Percentiles rank a stretch among this genome's conserved stretches.
These are phyloP conservation scores for Neurospora sp. DNA, from an alignment of 495 filamentous ascomycete species.

Conservation along the genomic window DNA sequence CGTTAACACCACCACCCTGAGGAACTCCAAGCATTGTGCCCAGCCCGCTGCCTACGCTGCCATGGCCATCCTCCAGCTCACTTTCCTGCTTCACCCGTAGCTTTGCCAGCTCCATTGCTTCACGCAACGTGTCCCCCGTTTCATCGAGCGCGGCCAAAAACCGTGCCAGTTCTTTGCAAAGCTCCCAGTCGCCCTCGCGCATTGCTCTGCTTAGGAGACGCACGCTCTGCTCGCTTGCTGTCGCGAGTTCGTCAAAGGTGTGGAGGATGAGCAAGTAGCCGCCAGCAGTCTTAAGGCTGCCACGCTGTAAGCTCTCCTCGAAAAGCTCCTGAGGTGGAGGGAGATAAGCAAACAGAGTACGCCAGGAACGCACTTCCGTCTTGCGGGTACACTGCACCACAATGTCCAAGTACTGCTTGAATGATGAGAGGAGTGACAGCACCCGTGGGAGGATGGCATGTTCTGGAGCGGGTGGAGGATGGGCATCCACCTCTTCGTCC, in stretches of 20 bases:
- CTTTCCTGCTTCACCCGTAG: slow-evolving; percentile 34
- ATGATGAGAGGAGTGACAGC: slow-evolving; percentile 80
- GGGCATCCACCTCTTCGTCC: slow-evolving; percentile 79
- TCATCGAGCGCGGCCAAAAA: slow-evolving; percentile 90
- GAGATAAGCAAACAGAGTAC: slow-evolving; percentile 79
- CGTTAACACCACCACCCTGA: slow-evolving; percentile 22
- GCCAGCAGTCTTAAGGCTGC: slow-evolving; percentile 87
- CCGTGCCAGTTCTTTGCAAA: slow-evolving; percentile 87
- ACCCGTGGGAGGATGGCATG: slow-evolving; percentile 76
- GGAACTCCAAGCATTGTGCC: slow-evolving; percentile 43
- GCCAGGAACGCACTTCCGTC: slow-evolving; percentile 92
- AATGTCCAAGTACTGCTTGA: slow-evolving; percentile 84
- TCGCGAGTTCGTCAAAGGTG: slow-evolving; percentile 77
- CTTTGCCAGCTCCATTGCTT: slow-evolving; percentile 66
- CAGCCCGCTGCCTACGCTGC: slow-evolving; percentile 28
- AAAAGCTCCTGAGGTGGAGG: slow-evolving; percentile 86
- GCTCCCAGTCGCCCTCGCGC: slow-evolving; percentile 83
- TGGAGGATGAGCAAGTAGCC: slow-evolving; percentile 95
- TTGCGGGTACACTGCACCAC: slow-evolving; percentile 97
- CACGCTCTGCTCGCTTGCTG: slow-evolving; percentile 69
- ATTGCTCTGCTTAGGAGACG: slow-evolving; percentile 74
- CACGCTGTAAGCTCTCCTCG: slow-evolving; percentile 75
- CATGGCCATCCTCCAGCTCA: slow-evolving; percentile 20
- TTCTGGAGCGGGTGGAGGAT: slow-evolving; percentile 49
- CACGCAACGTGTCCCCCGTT: slow-evolving; percentile 68